A percentile compares a stretch with the other conserved stretches of the same genome.
Conservation (phyloP, 345 rosid species). For the Rhodamnia rubescens region DNA sequence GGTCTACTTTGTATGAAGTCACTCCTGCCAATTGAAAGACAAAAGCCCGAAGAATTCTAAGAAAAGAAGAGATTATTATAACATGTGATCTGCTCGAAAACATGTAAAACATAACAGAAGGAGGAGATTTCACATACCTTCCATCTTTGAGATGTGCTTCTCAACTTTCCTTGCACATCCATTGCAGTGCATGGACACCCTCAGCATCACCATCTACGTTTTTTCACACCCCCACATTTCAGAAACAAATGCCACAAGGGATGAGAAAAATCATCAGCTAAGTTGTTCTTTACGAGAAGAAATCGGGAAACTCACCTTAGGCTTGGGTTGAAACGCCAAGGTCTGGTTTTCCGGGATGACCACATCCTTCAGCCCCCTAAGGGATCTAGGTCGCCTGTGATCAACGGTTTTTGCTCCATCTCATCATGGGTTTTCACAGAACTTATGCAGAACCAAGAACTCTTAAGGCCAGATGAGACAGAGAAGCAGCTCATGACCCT, state of each 20-base stretch:
- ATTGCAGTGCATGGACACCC: conserved; percentile 88
- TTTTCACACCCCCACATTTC: neutral
- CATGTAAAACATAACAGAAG: neutral
- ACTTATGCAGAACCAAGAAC: conserved; percentile 56
- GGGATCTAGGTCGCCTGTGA: conserved; percentile 26
- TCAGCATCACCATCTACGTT: conserved; percentile 75
- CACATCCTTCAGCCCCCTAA: conserved; percentile 39
- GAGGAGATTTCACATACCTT: conserved; percentile 28
- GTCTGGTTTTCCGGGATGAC: conserved; percentile 22
- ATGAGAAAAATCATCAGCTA: too few species aligned
- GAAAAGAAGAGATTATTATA: neutral
- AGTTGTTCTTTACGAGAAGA: too few species aligned
- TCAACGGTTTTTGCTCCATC: conserved; percentile 34
- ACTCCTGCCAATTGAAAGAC: conserved; percentile 40
- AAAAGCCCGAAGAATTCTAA: neutral
- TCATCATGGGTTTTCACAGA: conserved; percentile 33
- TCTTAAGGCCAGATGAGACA: conserved; percentile 25
- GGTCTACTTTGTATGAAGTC: conserved; percentile 81
- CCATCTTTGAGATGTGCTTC: conserved; percentile 80
- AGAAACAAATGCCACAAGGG: neutral
- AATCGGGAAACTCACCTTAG: conserved; percentile 33
- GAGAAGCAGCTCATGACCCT: conserved; percentile 39
- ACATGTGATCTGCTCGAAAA: neutral
- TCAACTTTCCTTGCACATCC: conserved; percentile 95
- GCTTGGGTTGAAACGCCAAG: conserved; percentile 68